Base-by-base conservation (phyloP, 345 rosid genomes). In the Lepidium didymum region DNA sequence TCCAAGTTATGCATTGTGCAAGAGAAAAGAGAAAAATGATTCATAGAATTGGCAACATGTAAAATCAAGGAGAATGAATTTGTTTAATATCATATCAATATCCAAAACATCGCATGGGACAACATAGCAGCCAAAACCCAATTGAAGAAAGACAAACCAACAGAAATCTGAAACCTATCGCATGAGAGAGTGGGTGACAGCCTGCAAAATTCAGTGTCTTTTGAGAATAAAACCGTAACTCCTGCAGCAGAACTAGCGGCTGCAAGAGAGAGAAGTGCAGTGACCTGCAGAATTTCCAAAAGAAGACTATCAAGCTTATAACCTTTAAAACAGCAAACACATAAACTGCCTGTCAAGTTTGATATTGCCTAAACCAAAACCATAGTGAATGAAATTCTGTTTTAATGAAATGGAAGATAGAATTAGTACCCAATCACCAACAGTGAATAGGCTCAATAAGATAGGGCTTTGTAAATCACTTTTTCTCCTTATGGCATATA, bases 191-290 rank as follows among this genome's bases (percentile, higher is more conserved):
- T 19, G 36, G 23, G 10, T 35, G 72, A 75, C 35, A 10, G 71
- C 63, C 38, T 84, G 76, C 98, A 90, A 67, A 83, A 76, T 8
- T 80, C 63, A 64, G 88, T 64, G 79, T 93, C 97, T 79, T 79
- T 85, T n/a, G 86, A 84, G 46, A 83, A 90, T 49, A 93, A 85
- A 76, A 84, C 90, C 2, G 79, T 75, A 66, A 93, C 88, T 27
- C 97, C 97, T 4, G 94, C 97, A 15, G 98, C 90, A 53, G 98
- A 85, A 77, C 87, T 81, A 23, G 98, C 89, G 19, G 97, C 98
- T 56, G 93, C 98, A 70, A 90, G 93, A 27, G 94, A 87, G 50
- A 90, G 77, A 58, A 86, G 80, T 18, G 96, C 87, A 2, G 94
- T 92, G 40, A 90, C 98, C 97, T 88, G 85, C 79, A 71, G 4